Evolutionary conservation across 192 early-diverging fungal genomes (phyloP), one percentile per base, ranked within the genome.

Genomic region (Backusella australiensis): DNA sequence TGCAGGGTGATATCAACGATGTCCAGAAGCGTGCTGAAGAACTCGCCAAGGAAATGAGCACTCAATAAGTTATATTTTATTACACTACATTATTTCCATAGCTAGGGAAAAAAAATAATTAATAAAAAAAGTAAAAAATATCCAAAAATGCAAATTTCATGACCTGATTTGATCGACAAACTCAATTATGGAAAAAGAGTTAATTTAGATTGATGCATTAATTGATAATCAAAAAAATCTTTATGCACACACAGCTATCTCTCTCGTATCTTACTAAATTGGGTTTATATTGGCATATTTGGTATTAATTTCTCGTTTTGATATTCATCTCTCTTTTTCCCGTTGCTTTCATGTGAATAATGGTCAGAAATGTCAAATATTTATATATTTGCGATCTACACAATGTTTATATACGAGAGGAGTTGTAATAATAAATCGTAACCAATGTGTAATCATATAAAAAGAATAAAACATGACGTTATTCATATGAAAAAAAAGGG

Each of bases 1-100:
- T 98, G 97, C 91, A 93, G 63, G 97, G 97, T 86, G 94, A 96
- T 86, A 94, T 98, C 78, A 93, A 95, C 71, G 97, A 98, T 88
- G 97, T 94, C 75, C 87, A 87, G 75, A 91, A 90, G 87, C 96
- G 96, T 90, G 96, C 96, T 69, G 95, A 83, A 56, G 74, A 75
- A 46, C 73, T 80, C 8, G 78, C 78, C 59, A 80, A 80, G 78
- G 78, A 77, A 46, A 72, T 77, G 63, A 63, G 71, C 39, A 34
- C 41, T 41, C 76, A 73, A 39, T 1, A 39, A 12, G 11, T 39
- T 56, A 34, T 29, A 46, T 38, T 68, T 7, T 34, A n/a, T 68
- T 63, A 63, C 56, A 63, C 12, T 63, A 63, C 56, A 63, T 29
- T 29, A 63, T 29, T 63, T 63, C 56, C 2, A 29, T 63, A 29